These are phyloP conservation scores for Chloris gayana DNA, from an alignment of 176 grass and related monocot genomes.

Conservation along the genomic window DNA sequence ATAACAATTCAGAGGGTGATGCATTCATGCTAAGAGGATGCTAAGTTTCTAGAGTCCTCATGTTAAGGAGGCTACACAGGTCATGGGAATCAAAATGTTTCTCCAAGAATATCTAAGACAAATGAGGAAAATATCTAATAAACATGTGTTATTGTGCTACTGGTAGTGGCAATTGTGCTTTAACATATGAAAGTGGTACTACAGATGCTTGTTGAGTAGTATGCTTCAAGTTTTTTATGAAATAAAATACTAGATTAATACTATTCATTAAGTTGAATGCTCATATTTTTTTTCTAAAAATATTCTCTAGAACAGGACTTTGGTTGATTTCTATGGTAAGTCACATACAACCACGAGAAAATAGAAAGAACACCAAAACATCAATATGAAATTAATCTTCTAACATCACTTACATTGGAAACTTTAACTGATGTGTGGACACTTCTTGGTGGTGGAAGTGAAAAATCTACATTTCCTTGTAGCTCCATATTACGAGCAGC, in stretches of 20 bases:
- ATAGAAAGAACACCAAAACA: background rate
- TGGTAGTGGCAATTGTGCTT: background rate
- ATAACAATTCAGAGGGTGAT: conserved; percentile 24
- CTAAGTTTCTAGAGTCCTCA: background rate
- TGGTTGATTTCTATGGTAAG: background rate
- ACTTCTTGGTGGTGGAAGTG: conserved; percentile 61
- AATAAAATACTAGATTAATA: conserved; percentile 8
- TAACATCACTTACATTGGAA: conserved; percentile 69
- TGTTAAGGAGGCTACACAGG: background rate
- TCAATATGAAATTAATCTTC: background rate
- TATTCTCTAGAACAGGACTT: background rate
- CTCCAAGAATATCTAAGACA: conserved; percentile 3
- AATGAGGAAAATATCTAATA: background rate
- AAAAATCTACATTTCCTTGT: conserved; percentile 77
- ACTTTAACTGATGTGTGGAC: conserved; percentile 86
- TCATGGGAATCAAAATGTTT: background rate
- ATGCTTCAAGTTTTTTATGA: background rate
- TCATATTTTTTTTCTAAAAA: background rate
- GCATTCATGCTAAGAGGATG: conserved; percentile 4
- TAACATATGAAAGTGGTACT: background rate
- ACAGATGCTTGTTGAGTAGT: background rate
- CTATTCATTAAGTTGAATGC: background rate
- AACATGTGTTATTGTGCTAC: background rate
- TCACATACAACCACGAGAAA: background rate
- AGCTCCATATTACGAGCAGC: conserved; percentile 78